These are phyloP conservation scores for Pythium sukuiense DNA, from an alignment of 352 stramenopile genomes.

Conservation along the genomic window DNA sequence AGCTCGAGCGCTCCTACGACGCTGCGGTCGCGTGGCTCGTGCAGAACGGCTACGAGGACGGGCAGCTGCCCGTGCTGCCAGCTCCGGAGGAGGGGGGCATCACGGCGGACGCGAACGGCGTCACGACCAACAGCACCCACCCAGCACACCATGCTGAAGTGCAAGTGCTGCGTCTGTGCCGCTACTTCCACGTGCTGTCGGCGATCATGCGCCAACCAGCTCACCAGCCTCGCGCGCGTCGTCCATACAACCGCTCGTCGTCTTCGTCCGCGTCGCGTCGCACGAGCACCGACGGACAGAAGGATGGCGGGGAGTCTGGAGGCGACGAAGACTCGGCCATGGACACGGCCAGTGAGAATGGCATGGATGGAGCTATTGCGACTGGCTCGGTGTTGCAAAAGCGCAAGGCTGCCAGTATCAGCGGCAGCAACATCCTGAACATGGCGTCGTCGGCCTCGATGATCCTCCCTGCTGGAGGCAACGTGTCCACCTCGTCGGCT, in stretches of 20 bases:
- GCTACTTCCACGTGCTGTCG: conserved; percentile 73
- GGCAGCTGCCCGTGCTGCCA: conserved; percentile 26
- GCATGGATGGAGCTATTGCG: not conserved
- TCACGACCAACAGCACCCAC: conserved; percentile 21
- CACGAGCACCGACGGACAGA: conserved; percentile 9
- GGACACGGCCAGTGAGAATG: conserved; percentile 27
- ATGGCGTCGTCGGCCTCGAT: not conserved
- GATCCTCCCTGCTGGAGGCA: conserved; percentile 1
- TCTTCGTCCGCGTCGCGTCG: conserved; percentile 16
- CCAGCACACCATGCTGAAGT: conserved; percentile 35
- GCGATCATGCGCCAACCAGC: conserved; percentile 47
- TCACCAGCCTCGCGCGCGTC: conserved; percentile 34
- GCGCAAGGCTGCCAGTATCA: conserved; percentile 14
- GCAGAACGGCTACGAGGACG: conserved; percentile 40
- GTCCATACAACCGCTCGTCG: conserved; percentile 27
- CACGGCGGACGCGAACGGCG: conserved; percentile 4
- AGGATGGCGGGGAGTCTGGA: conserved; percentile 14
- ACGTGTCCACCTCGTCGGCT: not conserved
- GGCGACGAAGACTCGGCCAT: conserved; percentile 25
- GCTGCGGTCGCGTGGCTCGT: conserved; percentile 51
- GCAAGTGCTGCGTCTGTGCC: conserved; percentile 58
- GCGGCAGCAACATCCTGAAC: conserved; percentile 1
- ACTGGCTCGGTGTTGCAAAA: conserved; percentile 15
- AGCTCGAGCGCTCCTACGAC: conserved; percentile 69
- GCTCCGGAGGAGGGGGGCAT: not conserved